phyloP scores from a whole-genome alignment of 306 rosid species.

The Citrullus mucosospermus region DNA sequence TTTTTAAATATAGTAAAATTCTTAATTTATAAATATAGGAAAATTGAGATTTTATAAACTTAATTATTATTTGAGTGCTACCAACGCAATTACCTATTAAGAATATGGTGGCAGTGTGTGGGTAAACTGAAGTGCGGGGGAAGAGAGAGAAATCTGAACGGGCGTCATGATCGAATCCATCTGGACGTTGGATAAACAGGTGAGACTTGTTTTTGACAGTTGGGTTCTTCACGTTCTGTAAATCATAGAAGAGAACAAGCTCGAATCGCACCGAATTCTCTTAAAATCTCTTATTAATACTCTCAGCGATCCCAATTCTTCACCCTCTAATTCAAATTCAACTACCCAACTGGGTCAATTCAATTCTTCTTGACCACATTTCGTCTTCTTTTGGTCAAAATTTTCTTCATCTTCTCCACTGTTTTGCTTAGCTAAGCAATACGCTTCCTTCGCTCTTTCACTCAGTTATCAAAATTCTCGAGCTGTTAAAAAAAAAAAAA shows the following conservation, averaged over 20 bases:
- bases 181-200: neutral
- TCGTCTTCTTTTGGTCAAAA: neutral
- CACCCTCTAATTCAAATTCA: neutral
- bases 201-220: neutral
- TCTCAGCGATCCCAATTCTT: neutral
- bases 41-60: too few species aligned
- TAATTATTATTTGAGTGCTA: too few species aligned
- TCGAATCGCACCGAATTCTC: too few species aligned
- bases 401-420: neutral
- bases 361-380: neutral
- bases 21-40: too few species aligned
- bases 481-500: neutral
- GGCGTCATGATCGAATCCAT: neutral
- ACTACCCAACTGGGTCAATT: neutral
- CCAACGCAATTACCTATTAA: too few species aligned
- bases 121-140: neutral
- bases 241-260: neutral
- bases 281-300: too few species aligned
- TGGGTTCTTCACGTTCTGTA: neutral
- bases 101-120: too few species aligned
- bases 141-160: neutral
- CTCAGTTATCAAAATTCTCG: neutral
- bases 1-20: too few species aligned
- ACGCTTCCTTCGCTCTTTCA: neutral
- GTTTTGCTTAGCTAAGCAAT: neutral